These are phyloP conservation scores for Kodamaea neixiangensis DNA, from an alignment of 805 yeast genomes.

Conservation along the genomic window DNA sequence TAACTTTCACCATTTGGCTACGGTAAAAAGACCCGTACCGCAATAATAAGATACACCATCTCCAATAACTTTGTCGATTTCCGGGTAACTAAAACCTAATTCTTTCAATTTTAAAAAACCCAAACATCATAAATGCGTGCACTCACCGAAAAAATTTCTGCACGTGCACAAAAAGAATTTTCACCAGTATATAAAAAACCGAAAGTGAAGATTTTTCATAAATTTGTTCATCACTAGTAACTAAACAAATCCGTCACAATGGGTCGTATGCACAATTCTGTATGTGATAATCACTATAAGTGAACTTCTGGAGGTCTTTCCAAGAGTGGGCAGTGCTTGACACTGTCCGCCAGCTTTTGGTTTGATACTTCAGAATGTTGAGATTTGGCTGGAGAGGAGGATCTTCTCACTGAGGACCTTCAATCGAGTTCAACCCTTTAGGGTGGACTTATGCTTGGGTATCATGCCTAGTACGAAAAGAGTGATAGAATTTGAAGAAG, in stretches of 20 bases:
- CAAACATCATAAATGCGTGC: slow-evolving; percentile 6
- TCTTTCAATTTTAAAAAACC: neutral
- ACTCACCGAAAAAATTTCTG: slow-evolving; percentile 19
- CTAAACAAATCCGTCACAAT: slow-evolving; percentile 61
- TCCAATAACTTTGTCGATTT: too few relatives aligned
- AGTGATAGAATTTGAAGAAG: too few relatives aligned
- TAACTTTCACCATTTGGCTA: too few relatives aligned
- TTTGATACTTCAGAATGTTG: slow-evolving; percentile 19
- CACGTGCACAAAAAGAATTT: slow-evolving; percentile 7
- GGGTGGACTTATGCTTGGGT: neutral
- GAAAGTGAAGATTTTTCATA: slow-evolving; percentile 10
- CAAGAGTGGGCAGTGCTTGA: slow-evolving; percentile 16
- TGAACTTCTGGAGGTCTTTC: slow-evolving; percentile 15
- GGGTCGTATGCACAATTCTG: slow-evolving; percentile 99
- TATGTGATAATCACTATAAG: slow-evolving; percentile 50
- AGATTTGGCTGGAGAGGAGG: neutral
- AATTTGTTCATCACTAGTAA: slow-evolving; percentile 11
- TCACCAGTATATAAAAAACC: slow-evolving; percentile 14
- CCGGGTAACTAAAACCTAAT: neutral
- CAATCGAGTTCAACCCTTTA: neutral
- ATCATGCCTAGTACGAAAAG: too few relatives aligned
- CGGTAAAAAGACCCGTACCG: too few relatives aligned
- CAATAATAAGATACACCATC: too few relatives aligned
- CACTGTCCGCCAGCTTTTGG: slow-evolving; percentile 23
- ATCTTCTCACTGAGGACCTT: neutral